Evolutionary conservation across 2,329 filamentous ascomycete species (phyloP).

Genomic region (Beauveria asiatica): DNA sequence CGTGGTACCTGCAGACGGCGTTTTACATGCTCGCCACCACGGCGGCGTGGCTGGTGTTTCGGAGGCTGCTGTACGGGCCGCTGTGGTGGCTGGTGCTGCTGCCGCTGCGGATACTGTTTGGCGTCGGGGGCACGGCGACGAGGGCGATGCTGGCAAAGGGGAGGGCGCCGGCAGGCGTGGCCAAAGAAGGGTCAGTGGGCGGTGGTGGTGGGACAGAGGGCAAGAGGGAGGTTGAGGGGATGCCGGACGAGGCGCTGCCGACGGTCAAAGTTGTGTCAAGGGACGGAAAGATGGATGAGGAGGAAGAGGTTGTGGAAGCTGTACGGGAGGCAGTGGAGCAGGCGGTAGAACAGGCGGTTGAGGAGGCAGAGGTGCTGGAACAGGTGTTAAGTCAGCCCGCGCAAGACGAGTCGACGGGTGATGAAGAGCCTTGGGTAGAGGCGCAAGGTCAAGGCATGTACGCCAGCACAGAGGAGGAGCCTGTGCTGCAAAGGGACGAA

Average conservation of each 20-base stretch:
- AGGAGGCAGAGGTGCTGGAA: conserved; percentile 13
- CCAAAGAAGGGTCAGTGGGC: conserved; percentile 18
- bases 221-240: conserved; percentile 24
- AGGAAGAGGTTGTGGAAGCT: conserved; percentile 47
- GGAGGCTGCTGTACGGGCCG: conserved; percentile 79
- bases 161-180: conserved; percentile 14
- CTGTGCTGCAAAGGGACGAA: conserved; percentile 19
- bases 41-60: conserved; percentile 76
- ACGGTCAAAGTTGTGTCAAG: conserved; percentile 37
- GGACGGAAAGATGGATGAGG: conserved; percentile 14
- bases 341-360: conserved; percentile 21
- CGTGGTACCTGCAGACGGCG: conserved; percentile 91
- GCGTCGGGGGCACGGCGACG: conserved; percentile 46
- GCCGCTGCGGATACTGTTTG: conserved; percentile 62
- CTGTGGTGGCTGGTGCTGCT: conserved; percentile 83
- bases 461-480: conserved; percentile 19
- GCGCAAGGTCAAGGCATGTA: conserved; percentile 9
- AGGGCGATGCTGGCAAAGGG: conserved; percentile 37
- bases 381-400: not conserved
- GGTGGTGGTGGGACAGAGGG: conserved; percentile 19
- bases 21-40: conserved; percentile 75
- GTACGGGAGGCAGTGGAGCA: conserved; percentile 15
- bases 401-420: not conserved
- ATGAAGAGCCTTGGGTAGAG: not conserved
- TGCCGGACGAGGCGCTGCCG: conserved; percentile 36